phyloP scores from a whole-genome alignment of 352 stramenopile species.

The Blastocystis sp. region DNA sequence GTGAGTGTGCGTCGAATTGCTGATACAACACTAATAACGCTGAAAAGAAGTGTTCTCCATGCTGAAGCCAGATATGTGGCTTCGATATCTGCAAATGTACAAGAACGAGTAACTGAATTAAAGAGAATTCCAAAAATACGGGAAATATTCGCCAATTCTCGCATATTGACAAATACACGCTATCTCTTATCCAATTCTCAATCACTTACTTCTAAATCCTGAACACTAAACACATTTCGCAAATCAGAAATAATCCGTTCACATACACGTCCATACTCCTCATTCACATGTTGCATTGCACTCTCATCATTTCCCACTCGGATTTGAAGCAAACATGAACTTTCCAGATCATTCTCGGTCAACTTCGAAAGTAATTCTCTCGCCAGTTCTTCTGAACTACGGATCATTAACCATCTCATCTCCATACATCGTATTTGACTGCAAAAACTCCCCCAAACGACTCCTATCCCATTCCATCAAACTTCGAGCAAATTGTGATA shows the following conservation, averaged over 20 bases:
- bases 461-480: background rate
- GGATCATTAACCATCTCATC: background rate
- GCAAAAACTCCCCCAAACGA: background rate
- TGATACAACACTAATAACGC: background rate
- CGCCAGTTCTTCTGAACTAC: background rate
- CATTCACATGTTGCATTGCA: background rate
- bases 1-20: background rate
- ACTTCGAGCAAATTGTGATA: background rate
- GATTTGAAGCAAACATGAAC: background rate
- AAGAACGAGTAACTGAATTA: background rate
- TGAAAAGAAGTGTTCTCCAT: background rate
- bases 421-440: background rate
- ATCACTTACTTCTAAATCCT: conserved; percentile 17
- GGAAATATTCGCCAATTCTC: background rate
- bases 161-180: background rate
- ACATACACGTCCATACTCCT: background rate
- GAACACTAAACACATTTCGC: conserved; percentile 2
- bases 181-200: background rate
- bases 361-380: background rate
- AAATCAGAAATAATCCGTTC: background rate
- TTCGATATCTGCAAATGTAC: background rate
- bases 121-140: background rate
- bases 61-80: background rate
- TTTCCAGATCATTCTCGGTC: background rate
- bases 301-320: background rate